A percentile compares a stretch with the other conserved stretches of the same genome.
phyloP scores from a whole-genome alignment of 2,329 filamentous ascomycete species.

The Fusarium sterilihyphosum region DNA sequence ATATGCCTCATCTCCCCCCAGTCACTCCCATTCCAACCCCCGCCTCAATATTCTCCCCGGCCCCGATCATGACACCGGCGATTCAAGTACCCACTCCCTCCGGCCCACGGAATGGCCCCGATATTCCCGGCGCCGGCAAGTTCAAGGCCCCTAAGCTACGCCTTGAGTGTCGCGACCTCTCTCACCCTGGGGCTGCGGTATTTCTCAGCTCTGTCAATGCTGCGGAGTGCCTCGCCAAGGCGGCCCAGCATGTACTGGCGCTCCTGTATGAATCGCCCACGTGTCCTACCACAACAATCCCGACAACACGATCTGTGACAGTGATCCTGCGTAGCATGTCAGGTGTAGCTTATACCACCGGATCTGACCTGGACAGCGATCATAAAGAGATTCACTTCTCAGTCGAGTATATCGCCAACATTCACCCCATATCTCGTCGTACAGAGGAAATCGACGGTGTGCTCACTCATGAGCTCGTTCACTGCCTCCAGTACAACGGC shows the following conservation, averaged over 20 bases:
- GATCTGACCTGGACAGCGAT: conserved; percentile 79
- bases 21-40: conserved; percentile 38
- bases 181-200: conserved; percentile 67
- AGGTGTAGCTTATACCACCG: conserved; percentile 91
- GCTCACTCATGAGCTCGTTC: conserved; percentile 90
- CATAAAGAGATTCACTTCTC: conserved; percentile 96
- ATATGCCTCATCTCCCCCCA: conserved; percentile 40
- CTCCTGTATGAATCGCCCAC: conserved; percentile 72
- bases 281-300: conserved; percentile 54
- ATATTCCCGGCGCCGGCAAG: conserved; percentile 23
- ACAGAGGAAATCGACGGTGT: conserved; percentile 80
- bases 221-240: conserved; percentile 67
- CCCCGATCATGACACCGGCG: conserved; percentile 44
- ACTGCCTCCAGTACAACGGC: conserved; percentile 89
- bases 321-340: conserved; percentile 80
- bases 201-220: conserved; percentile 77
- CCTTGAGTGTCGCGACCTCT: conserved; percentile 67
- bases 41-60: conserved; percentile 34
- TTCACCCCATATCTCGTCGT: conserved; percentile 54
- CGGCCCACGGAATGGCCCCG: conserved; percentile 23
- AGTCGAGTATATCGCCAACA: conserved; percentile 73
- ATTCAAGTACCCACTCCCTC: conserved; percentile 31
- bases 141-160: conserved; percentile 66
- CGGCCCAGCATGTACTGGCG: conserved; percentile 74
- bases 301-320: conserved; percentile 85